These are phyloP conservation scores for Actinomortierella wolfii DNA, from an alignment of 371 early-diverging fungal genomes.

Conservation along the genomic window DNA sequence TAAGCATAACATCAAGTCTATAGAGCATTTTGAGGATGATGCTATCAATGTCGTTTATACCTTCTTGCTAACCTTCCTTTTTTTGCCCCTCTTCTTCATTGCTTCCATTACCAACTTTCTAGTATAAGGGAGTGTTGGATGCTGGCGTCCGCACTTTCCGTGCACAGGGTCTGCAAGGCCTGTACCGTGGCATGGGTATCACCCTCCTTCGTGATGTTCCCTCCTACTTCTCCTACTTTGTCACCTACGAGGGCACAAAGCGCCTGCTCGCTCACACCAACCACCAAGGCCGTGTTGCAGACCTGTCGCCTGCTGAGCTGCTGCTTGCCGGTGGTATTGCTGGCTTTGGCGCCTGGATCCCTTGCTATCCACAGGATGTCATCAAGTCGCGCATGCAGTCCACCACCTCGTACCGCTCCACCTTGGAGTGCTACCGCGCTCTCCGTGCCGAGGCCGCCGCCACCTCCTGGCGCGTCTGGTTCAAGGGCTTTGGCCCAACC, in stretches of 20 bases:
- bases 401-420: slow-evolving; percentile 42
- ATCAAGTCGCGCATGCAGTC: slow-evolving; percentile 84
- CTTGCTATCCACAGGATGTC: slow-evolving; percentile 90
- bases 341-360: slow-evolving; percentile 86
- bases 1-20: slow-evolving; percentile 27
- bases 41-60: neutral
- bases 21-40: slow-evolving; percentile 37
- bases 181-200: slow-evolving; percentile 83
- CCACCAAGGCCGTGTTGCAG: slow-evolving; percentile 50
- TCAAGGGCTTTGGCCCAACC: slow-evolving; percentile 84
- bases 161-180: slow-evolving; percentile 67
- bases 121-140: slow-evolving; percentile 79
- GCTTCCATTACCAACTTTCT: slow-evolving; percentile 10
- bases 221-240: slow-evolving; percentile 85
- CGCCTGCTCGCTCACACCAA: slow-evolving; percentile 55
- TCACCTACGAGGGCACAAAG: slow-evolving; percentile 72
- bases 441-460: slow-evolving; percentile 50
- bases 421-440: slow-evolving; percentile 51
- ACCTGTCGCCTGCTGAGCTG: slow-evolving; percentile 62
- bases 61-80: neutral
- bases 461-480: slow-evolving; percentile 63
- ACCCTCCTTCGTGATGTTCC: slow-evolving; percentile 86
- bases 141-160: slow-evolving; percentile 74
- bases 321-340: slow-evolving; percentile 85
- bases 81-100: slow-evolving; percentile 4